Evolutionary conservation across 208 protist genomes (phyloP).

Genomic region (Leishmania martiniquensis): DNA sequence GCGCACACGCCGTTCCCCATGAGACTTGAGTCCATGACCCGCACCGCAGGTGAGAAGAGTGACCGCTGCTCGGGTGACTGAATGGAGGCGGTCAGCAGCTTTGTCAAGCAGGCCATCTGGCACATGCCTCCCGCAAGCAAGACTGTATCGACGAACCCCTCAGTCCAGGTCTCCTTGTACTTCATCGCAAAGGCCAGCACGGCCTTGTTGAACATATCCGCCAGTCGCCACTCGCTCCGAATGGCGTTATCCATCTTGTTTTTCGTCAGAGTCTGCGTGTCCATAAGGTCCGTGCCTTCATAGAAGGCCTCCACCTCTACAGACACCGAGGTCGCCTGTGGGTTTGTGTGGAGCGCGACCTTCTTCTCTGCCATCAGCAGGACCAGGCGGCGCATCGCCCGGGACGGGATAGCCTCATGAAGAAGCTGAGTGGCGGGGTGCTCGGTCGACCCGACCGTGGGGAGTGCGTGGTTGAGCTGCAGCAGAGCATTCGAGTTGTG

Average conservation of each 20-base stretch:
- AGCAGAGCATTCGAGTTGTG: conserved; percentile 36
- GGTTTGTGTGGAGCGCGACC: conserved; percentile 69
- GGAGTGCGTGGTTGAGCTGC: conserved; percentile 28
- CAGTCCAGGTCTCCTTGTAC: conserved; percentile 17
- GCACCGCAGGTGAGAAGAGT: conserved; percentile 24
- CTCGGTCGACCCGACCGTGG: conserved; percentile 19
- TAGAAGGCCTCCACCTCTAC: conserved; percentile 91
- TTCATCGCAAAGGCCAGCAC: conserved; percentile 53
- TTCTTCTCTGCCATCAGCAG: conserved; percentile 83
- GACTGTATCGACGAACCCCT: conserved; percentile 49
- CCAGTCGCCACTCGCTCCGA: conserved; percentile 64
- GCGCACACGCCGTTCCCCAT: conserved; percentile 60
- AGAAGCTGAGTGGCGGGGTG: conserved; percentile 38
- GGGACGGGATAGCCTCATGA: conserved; percentile 63
- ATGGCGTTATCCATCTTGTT: conserved; percentile 74
- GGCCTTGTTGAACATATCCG: conserved; percentile 59
- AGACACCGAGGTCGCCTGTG: conserved; percentile 52
- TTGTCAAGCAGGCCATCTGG: conserved; percentile 64
- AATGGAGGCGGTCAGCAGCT: conserved; percentile 42
- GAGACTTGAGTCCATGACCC: conserved; percentile 37
- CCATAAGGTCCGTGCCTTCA: conserved; percentile 88
- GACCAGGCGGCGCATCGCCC: conserved; percentile 69
- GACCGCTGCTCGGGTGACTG: conserved; percentile 14
- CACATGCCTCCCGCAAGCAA: conserved; percentile 82
- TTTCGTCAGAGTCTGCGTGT: conserved; percentile 67